These are phyloP conservation scores for Ilex aquifolium DNA, from an alignment of 257 asterid genomes.

Conservation along the genomic window DNA sequence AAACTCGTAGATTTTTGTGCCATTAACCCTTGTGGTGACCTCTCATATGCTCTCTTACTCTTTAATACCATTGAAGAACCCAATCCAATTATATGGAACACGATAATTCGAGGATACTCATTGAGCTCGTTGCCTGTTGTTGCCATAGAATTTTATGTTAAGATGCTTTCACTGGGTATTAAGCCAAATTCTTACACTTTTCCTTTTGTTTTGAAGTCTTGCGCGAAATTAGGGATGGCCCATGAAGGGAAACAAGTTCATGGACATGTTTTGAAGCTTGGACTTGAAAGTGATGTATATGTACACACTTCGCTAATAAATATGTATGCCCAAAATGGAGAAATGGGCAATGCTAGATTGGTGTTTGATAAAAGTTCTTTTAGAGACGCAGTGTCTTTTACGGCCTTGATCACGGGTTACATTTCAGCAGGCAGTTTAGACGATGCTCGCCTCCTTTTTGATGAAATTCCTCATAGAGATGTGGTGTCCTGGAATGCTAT, in stretches of 20 bases:
- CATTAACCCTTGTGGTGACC: constrained; percentile 16
- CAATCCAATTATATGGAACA: constrained; percentile 18
- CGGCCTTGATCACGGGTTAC: constrained; percentile 26
- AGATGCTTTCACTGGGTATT: constrained; percentile 16
- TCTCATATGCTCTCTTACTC: constrained; percentile 13
- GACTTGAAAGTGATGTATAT: constrained; percentile 20
- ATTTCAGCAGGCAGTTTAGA: constrained; percentile 10
- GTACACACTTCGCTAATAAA: constrained; percentile 25
- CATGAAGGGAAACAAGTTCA: constrained; percentile 22
- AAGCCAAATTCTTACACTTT: constrained; percentile 15
- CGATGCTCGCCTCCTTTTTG: constrained; percentile 28
- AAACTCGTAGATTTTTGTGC: constrained; percentile 28
- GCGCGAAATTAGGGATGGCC: constrained; percentile 12
- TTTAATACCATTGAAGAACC: constrained; percentile 19
- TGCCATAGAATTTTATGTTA: constrained; percentile 16
- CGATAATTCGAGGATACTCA: constrained; percentile 22
- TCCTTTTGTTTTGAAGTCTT: constrained; percentile 26
- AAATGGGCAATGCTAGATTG: constrained; percentile 18
- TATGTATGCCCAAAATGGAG: constrained; percentile 27
- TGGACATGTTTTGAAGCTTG: constrained; percentile 23
- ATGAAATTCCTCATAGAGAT: constrained; percentile 29
- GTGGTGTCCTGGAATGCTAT: constrained; percentile 31
- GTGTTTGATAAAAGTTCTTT: constrained; percentile 29
- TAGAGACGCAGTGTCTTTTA: constrained; percentile 30
- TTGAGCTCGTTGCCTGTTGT: constrained; percentile 16